Base-by-base conservation (phyloP, 1,284 basidiomycete species). In the Irpex sp. region DNA sequence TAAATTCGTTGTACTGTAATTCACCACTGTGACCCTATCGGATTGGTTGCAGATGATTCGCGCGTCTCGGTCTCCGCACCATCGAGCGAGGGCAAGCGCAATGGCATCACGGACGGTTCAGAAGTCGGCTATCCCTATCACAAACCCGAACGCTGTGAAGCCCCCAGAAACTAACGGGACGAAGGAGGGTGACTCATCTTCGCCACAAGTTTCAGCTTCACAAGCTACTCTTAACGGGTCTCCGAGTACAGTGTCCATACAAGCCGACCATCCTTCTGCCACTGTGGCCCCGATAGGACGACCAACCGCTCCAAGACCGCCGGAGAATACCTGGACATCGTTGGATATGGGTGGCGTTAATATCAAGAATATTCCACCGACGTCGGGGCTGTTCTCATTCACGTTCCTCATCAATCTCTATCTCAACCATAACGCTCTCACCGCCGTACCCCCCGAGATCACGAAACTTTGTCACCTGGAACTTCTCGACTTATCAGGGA, bases 271-370 rank as follows among this genome's bases (percentile, higher is more conserved):
- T 68, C 88, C 90, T 1, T 91, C 91, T 2, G 88, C 90, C 3
- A 90, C 86, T 3, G 85, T 85, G 5, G 85, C 84, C 9, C 89
- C 91, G 13, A 80, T 90, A 46, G 53, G 53, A 11, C 82, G 88
- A 67, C 83, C 83, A 21, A 83, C 83, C 1, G 79, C 81, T 5
- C 79, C 80, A 46, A 83, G 82, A 65, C 83, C 86, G 11, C 84
- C 86, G 55, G 83, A 85, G 70, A 90, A 86, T 74, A 86, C 87
- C 0, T 99, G 97, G 96, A 91, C 82, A 35, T 94, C 94, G 11
- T 81, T 99, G 63, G 97, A 99, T 77, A 95, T 99, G 87, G 97
- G 97, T 62, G 97, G 97, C 4, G 89, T 98, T 65, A 87, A 89
- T 67, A 87, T 99, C 73, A 97, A 97, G 83, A 95, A 92, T 68